These are phyloP conservation scores for Podila epigama DNA, from an alignment of 192 early-diverging fungal genomes.

Conservation along the genomic window DNA sequence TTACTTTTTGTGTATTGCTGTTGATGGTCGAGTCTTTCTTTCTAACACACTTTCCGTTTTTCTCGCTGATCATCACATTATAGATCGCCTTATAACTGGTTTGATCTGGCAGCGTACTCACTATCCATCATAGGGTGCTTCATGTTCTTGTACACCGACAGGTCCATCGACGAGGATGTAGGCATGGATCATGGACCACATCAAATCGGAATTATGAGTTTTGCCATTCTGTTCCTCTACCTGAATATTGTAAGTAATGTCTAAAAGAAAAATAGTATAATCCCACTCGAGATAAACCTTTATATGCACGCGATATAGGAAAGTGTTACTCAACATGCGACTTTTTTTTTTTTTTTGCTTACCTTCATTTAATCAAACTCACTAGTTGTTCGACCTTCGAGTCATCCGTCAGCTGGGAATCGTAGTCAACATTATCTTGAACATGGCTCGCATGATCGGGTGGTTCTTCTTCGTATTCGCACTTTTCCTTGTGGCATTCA, in stretches of 20 bases:
- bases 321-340: background rate
- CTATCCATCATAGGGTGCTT: slow-evolving; percentile 21
- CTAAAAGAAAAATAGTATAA: too few relatives aligned
- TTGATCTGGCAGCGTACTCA: slow-evolving; percentile 25
- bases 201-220: slow-evolving; percentile 36
- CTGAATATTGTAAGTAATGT: slow-evolving; percentile 41
- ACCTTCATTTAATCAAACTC: background rate
- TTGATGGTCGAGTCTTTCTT: too few relatives aligned
- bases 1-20: too few relatives aligned
- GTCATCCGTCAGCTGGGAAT: slow-evolving; percentile 29
- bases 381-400: slow-evolving; percentile 38
- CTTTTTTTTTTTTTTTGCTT: background rate
- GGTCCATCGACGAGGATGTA: background rate
- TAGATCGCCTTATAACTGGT: slow-evolving; percentile 41
- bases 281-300: too few relatives aligned
- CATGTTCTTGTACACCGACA: background rate
- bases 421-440: slow-evolving; percentile 43
- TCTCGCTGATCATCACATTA: too few relatives aligned
- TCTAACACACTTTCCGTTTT: too few relatives aligned
- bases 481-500: slow-evolving; percentile 34
- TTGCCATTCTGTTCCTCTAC: slow-evolving; percentile 30
- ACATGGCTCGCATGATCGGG: slow-evolving; percentile 17
- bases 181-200: slow-evolving; percentile 1
- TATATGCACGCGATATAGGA: too few relatives aligned
- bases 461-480: slow-evolving; percentile 40